Percentiles rank a stretch among this genome's conserved stretches.
phyloP scores from a whole-genome alignment of 306 rosid genomes.

The Trifolium subterraneum region DNA sequence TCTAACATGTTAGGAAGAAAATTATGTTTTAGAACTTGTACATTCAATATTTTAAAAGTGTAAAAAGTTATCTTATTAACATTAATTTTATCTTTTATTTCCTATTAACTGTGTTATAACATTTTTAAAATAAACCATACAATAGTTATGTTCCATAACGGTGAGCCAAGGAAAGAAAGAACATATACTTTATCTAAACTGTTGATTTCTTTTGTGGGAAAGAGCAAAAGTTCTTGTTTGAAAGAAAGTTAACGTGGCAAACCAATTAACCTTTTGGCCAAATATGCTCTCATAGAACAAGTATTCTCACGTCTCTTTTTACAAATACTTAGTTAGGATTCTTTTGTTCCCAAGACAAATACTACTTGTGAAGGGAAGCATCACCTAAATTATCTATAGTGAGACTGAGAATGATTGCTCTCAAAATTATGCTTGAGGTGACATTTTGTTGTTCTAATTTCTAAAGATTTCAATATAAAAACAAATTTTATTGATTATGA shows the following conservation, averaged over 20 bases:
- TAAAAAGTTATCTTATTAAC: no score
- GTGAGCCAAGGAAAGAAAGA: conserved; percentile 55
- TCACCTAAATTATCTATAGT: neutral
- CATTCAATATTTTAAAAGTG: no score
- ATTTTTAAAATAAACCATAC: no score
- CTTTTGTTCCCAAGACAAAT: conserved; percentile 1
- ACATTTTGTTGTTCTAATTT: no score
- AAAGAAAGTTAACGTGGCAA: conserved; percentile 30
- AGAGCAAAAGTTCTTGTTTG: conserved; percentile 24
- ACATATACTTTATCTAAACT: conserved; percentile 48
- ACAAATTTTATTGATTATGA: no score
- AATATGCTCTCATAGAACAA: conserved; percentile 15
- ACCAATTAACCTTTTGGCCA: conserved; percentile 14
- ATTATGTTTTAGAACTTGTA: no score
- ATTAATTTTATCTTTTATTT: no score
- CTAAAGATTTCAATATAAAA: no score
- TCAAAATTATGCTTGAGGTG: no score
- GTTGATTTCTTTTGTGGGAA: conserved; percentile 8
- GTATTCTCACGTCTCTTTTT: conserved; percentile 41
- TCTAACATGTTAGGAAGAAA: no score
- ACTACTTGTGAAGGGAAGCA: conserved; percentile 22
- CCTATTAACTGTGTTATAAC: no score
- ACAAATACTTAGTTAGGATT: conserved; percentile 22
- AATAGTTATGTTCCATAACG: neutral
- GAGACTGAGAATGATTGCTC: no score